A percentile compares a stretch with the other conserved stretches of the same genome.
phyloP scores from a whole-genome alignment of 805 yeast genomes.

The Soucietia sequanensis region DNA sequence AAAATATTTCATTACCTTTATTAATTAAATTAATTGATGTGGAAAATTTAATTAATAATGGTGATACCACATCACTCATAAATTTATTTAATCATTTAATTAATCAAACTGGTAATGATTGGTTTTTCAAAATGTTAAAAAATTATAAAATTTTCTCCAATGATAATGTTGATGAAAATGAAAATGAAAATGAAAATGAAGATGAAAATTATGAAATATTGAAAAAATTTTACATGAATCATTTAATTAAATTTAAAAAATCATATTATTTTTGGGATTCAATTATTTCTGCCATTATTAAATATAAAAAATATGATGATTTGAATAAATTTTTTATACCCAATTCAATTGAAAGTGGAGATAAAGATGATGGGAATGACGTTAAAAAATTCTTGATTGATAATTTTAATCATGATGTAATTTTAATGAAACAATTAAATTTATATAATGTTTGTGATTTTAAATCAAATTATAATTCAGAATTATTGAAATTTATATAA shows the following conservation, averaged over 20 bases:
- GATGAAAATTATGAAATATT: no score
- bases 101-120: constrained; percentile 29
- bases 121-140: constrained; percentile 36
- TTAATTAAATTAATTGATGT: constrained; percentile 43
- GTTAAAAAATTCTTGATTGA: not conserved
- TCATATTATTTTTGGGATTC: not conserved
- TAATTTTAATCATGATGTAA: not conserved
- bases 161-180: no score
- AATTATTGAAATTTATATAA: no score
- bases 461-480: not conserved
- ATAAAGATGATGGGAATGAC: no score
- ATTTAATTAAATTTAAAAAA: no score
- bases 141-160: no score
- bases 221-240: no score
- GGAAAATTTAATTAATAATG: constrained; percentile 31
- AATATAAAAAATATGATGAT: not conserved
- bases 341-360: no score
- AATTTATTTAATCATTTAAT: constrained; percentile 29
- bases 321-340: not conserved
- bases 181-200: no score
- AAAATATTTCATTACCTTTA: constrained; percentile 30
- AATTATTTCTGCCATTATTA: not conserved
- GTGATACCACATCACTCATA: constrained; percentile 24
- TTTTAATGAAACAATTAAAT: not conserved
- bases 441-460: not conserved